Conservation (phyloP, 106 monocot species). For the Chionographis japonica region DNA sequence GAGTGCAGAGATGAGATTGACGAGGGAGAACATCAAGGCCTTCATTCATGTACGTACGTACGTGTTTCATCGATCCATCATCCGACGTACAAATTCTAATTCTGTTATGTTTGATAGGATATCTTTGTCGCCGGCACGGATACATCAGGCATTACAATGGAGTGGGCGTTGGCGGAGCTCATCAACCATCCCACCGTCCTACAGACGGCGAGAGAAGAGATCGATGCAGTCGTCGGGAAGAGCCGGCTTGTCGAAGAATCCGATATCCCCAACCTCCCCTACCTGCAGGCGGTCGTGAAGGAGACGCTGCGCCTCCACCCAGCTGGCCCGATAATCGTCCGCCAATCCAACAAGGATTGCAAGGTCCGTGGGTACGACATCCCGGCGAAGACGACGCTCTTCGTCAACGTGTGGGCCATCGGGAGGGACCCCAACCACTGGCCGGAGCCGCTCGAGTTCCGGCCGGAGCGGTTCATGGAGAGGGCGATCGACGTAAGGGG, state of each 20-base stretch:
- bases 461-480: slow-evolving; percentile 13
- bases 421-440: slow-evolving; percentile 18
- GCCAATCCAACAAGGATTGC: slow-evolving; percentile 10
- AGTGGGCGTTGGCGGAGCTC: slow-evolving; percentile 27
- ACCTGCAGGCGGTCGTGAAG: slow-evolving; percentile 16
- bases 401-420: slow-evolving; percentile 29
- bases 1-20: slow-evolving; percentile 15
- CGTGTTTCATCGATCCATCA: too few species aligned
- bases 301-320: slow-evolving; percentile 2
- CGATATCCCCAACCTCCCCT: slow-evolving; percentile 26
- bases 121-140: slow-evolving; percentile 25
- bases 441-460: slow-evolving; percentile 10
- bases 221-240: slow-evolving; percentile 8
- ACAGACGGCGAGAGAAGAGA: slow-evolving; percentile 7
- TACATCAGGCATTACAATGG: slow-evolving; percentile 12
- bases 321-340: slow-evolving; percentile 12
- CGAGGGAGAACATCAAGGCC: slow-evolving; percentile 28
- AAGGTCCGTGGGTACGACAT: slow-evolving; percentile 14
- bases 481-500: slow-evolving; percentile 1
- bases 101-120: slow-evolving; percentile 12
- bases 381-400: slow-evolving; percentile 10
- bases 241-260: slow-evolving; percentile 15
- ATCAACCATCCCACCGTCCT: slow-evolving; percentile 17
- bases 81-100: background rate
- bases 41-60: slow-evolving; percentile 16